A percentile compares a stretch with the other conserved stretches of the same genome.
Evolutionary conservation across 805 yeast species (phyloP).

Genomic region (Suhomyces sp.): DNA sequence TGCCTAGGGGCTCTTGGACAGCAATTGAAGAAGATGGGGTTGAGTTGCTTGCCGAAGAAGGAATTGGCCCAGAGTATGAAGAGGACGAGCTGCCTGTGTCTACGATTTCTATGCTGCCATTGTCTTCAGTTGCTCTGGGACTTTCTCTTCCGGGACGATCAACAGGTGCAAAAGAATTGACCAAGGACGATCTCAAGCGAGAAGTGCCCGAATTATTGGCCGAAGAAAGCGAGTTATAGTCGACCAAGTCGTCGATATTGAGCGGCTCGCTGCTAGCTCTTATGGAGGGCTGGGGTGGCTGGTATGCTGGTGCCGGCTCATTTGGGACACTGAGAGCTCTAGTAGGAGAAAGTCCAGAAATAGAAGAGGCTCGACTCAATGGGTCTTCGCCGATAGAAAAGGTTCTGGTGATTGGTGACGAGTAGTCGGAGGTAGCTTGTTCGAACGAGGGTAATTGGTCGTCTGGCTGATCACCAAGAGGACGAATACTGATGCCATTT

Average conservation of each 20-base stretch:
- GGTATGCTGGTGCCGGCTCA: constrained; percentile 36
- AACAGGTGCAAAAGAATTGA: constrained; percentile 33
- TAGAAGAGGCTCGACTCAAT: constrained; percentile 34
- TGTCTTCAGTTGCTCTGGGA: background rate
- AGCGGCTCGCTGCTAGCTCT: constrained; percentile 6
- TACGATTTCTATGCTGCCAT: background rate
- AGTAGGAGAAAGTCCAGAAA: constrained; percentile 9
- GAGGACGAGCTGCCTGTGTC: background rate
- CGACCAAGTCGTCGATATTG: constrained; percentile 30
- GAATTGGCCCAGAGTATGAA: background rate
- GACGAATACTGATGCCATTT: constrained; percentile 32
- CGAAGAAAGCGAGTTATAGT: constrained; percentile 6
- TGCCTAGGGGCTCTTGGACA: background rate
- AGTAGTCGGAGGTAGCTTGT: constrained; percentile 55
- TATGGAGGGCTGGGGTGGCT: constrained; percentile 8
- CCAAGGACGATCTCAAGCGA: constrained; percentile 26
- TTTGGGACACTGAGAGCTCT: constrained; percentile 13
- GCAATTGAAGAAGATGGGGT: constrained; percentile 1
- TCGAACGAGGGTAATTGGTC: constrained; percentile 59
- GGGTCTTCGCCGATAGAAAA: constrained; percentile 38
- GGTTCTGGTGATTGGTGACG: constrained; percentile 34
- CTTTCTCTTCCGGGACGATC: background rate
- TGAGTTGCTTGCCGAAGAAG: background rate
- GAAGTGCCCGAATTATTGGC: constrained; percentile 15
- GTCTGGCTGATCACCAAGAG: constrained; percentile 17